Conservation (phyloP, 805 yeast genomes). For the Blastobotrys chiropterorum region DNA sequence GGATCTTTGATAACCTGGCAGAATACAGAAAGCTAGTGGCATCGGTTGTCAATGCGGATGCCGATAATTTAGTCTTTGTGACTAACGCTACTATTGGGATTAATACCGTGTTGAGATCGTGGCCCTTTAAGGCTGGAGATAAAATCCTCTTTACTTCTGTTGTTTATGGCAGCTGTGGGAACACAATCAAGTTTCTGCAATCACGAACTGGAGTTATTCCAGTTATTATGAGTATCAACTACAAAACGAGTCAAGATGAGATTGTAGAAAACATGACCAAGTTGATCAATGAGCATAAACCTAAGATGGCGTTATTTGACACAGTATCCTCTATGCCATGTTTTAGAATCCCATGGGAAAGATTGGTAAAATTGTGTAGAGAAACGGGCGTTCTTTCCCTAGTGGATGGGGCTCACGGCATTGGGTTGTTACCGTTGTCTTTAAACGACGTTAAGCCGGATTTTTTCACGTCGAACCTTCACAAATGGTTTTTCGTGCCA, state of each 20-base stretch:
- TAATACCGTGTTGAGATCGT: slow-evolving; percentile 50
- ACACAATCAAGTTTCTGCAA: slow-evolving; percentile 35
- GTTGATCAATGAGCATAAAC: slow-evolving; percentile 22
- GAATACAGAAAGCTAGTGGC: slow-evolving; percentile 34
- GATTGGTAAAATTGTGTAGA: slow-evolving; percentile 40
- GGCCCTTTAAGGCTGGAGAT: slow-evolving; percentile 47
- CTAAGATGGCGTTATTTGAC: slow-evolving; percentile 44
- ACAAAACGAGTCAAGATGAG: slow-evolving; percentile 33
- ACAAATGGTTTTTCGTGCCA: slow-evolving; percentile 63
- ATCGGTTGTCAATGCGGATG: slow-evolving; percentile 42
- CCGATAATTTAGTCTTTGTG: slow-evolving; percentile 45
- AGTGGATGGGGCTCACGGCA: slow-evolving; percentile 69
- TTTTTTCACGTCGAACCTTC: slow-evolving; percentile 55
- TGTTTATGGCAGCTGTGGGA: slow-evolving; percentile 49
- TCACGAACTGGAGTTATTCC: slow-evolving; percentile 30
- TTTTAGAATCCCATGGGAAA: slow-evolving; percentile 48
- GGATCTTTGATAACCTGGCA: slow-evolving; percentile 30
- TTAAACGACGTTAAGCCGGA: slow-evolving; percentile 42
- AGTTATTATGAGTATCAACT: slow-evolving; percentile 17
- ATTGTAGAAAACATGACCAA: slow-evolving; percentile 30
- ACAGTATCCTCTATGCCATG: slow-evolving; percentile 64
- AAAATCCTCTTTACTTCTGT: slow-evolving; percentile 44
- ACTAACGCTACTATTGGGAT: slow-evolving; percentile 57
- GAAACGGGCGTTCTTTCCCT: slow-evolving; percentile 45
- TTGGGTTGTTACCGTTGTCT: slow-evolving; percentile 38